Percentiles rank a stretch among this genome's conserved stretches.
Conservation (phyloP, 352 stramenopile genomes). For the Phytophthora sojae region DNA sequence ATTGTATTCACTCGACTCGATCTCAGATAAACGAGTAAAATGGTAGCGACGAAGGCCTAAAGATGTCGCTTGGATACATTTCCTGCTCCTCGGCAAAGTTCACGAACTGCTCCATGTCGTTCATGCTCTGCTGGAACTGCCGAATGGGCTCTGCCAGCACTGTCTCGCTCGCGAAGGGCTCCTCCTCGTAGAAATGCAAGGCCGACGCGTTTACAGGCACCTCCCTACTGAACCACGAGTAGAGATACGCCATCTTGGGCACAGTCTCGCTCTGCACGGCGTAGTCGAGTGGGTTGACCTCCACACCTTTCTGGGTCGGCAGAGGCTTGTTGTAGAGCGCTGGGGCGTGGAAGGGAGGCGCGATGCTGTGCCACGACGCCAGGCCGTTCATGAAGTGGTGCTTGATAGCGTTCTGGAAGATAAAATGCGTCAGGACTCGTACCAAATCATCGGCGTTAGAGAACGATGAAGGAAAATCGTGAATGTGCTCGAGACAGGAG, state of each 20-base stretch:
- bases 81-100: constrained; percentile 92
- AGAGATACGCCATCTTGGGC: constrained; percentile 36
- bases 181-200: constrained; percentile 26
- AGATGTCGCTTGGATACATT: constrained; percentile 67
- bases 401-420: constrained; percentile 49
- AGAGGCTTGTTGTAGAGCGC: constrained; percentile 46
- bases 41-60: constrained; percentile 41
- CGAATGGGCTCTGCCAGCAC: constrained; percentile 27
- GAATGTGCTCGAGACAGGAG: constrained; percentile 36
- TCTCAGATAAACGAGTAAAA: constrained; percentile 43
- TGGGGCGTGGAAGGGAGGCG: constrained; percentile 33
- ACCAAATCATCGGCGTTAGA: constrained; percentile 23
- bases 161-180: constrained; percentile 36
- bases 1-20: background rate
- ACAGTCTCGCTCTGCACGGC: constrained; percentile 44
- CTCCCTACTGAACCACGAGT: constrained; percentile 37
- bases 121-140: constrained; percentile 41
- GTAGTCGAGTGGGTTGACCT: constrained; percentile 48
- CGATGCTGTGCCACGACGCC: constrained; percentile 47
- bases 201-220: constrained; percentile 29
- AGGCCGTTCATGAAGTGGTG: constrained; percentile 62
- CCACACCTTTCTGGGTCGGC: constrained; percentile 33
- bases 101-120: constrained; percentile 37
- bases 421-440: constrained; percentile 42
- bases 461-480: constrained; percentile 41